Conservation (phyloP, 2,329 filamentous ascomycete genomes). For the Trichoderma citrinoviride region DNA sequence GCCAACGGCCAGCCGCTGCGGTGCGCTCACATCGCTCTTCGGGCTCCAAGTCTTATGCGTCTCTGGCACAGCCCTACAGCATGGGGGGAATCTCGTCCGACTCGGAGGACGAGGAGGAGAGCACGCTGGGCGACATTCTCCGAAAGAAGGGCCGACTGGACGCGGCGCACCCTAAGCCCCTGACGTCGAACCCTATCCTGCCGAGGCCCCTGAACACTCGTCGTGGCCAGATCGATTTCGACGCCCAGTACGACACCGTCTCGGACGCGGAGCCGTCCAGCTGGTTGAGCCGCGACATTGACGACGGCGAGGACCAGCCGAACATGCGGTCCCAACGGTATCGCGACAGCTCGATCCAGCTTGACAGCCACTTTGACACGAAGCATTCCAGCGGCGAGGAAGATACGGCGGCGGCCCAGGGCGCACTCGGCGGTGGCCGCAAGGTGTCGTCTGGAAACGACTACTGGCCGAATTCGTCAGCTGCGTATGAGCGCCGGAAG, state of each 20-base stretch:
- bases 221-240: constrained; percentile 18
- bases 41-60: constrained; percentile 44
- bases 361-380: constrained; percentile 48
- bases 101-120: constrained; percentile 41
- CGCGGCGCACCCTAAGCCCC: constrained; percentile 49
- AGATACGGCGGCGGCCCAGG: constrained; percentile 48
- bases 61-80: constrained; percentile 46
- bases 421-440: constrained; percentile 49
- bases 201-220: constrained; percentile 21
- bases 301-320: constrained; percentile 37
- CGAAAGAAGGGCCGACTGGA: constrained; percentile 30
- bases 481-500: constrained; percentile 50
- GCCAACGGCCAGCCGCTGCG: constrained; percentile 42
- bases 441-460: constrained; percentile 62
- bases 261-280: constrained; percentile 45
- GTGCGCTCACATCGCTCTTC: constrained; percentile 35
- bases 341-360: constrained; percentile 49
- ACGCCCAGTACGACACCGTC: constrained; percentile 46
- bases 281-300: constrained; percentile 44
- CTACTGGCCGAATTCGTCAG: constrained; percentile 38
- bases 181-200: constrained; percentile 49
- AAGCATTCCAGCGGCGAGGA: constrained; percentile 61
- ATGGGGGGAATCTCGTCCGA: constrained; percentile 41
- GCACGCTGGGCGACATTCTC: constrained; percentile 29
- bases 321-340: constrained; percentile 25